These are phyloP conservation scores for Melanogaster broomeanus DNA, from an alignment of 768 basidiomycete genomes.

Conservation along the genomic window DNA sequence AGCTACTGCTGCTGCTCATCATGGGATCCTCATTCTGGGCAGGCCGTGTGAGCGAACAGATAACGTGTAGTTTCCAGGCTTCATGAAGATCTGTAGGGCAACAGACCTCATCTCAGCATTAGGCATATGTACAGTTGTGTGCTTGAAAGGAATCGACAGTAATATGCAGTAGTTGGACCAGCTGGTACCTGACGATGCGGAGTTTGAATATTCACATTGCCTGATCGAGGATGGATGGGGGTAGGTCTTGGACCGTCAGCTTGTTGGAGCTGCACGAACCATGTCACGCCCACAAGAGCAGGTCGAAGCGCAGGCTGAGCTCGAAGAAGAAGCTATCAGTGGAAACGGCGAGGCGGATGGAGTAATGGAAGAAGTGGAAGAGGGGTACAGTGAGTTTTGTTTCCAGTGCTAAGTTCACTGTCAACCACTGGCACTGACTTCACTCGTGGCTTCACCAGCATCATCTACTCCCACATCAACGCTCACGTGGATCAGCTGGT, in stretches of 20 bases:
- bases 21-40: conserved; percentile 67
- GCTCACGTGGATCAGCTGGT: conserved; percentile 95
- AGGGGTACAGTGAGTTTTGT: conserved; percentile 73
- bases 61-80: conserved; percentile 48
- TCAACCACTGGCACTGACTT: conserved; percentile 6
- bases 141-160: no score
- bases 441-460: conserved; percentile 45
- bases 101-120: neutral
- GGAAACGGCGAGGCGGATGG: conserved; percentile 69
- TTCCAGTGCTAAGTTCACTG: conserved; percentile 5
- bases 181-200: conserved; percentile 19
- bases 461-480: conserved; percentile 91
- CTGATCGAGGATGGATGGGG: conserved; percentile 24
- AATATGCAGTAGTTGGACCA: no score
- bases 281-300: conserved; percentile 41
- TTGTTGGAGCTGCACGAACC: conserved; percentile 23
- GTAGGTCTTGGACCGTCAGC: conserved; percentile 20
- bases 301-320: conserved; percentile 51
- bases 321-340: conserved; percentile 63
- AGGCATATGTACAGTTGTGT: no score
- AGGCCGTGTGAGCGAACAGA: conserved; percentile 44
- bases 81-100: conserved; percentile 3
- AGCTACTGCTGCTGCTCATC: conserved; percentile 70
- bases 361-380: conserved; percentile 69
- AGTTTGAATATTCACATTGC: conserved; percentile 29